Evolutionary conservation across 768 basidiomycete genomes (phyloP).

Genomic region (Termitomyces sp.): DNA sequence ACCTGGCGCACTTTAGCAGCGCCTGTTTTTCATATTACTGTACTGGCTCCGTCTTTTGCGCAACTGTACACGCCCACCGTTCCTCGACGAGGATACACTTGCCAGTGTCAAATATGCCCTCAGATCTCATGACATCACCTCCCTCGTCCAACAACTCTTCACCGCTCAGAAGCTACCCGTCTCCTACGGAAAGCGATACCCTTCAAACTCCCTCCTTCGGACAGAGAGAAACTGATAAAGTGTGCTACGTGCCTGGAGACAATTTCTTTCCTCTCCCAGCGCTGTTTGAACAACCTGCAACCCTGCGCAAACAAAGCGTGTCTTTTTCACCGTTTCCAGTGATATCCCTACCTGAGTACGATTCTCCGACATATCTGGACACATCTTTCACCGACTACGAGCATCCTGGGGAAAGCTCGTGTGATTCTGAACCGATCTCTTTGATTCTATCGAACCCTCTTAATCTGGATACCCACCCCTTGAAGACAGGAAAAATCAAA

Average conservation of each 20-base stretch:
- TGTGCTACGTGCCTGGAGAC: slow-evolving; percentile 1
- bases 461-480: slow-evolving; percentile 6
- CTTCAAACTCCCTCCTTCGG: slow-evolving; percentile 34
- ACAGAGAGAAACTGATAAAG: slow-evolving; percentile 9
- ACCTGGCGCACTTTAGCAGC: slow-evolving; percentile 13
- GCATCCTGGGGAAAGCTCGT: slow-evolving; percentile 2
- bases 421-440: slow-evolving; percentile 1
- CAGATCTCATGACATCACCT: slow-evolving; percentile 21
- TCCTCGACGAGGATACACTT: slow-evolving; percentile 14
- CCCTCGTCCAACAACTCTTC: slow-evolving; percentile 27
- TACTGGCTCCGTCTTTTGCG: slow-evolving; percentile 4
- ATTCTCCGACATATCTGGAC: slow-evolving; percentile 8
- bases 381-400: slow-evolving; percentile 9
- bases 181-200: slow-evolving; percentile 32
- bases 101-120: slow-evolving; percentile 17
- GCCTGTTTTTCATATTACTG: slow-evolving; percentile 10
- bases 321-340: slow-evolving; percentile 6
- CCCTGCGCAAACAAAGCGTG: slow-evolving; percentile 2
- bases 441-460: slow-evolving; percentile 5
- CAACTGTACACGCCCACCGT: background rate
- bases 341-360: slow-evolving; percentile 6
- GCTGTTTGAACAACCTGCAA: slow-evolving; percentile 5
- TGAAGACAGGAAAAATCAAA: slow-evolving; percentile 1
- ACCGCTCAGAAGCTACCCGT: slow-evolving; percentile 22
- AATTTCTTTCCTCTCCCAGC: slow-evolving; percentile 2